These are phyloP conservation scores for Fusarium napiforme DNA, from an alignment of 2,329 filamentous ascomycete species.

Conservation along the genomic window DNA sequence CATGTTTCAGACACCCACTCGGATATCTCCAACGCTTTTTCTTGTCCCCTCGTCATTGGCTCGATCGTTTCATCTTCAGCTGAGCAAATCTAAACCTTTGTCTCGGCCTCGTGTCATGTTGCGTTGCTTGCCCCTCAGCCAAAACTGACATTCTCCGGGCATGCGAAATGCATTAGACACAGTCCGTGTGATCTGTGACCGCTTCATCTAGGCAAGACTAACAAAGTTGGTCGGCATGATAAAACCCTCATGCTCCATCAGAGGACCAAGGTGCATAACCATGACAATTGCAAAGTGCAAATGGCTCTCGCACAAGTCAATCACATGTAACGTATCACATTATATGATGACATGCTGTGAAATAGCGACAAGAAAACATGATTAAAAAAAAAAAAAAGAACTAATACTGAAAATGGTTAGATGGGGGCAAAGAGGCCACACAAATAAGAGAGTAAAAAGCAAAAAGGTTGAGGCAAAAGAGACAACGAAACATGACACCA, in stretches of 20 bases:
- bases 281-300: conserved; percentile 2
- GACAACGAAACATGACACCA: background rate
- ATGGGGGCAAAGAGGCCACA: conserved; percentile 20
- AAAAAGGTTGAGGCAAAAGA: conserved; percentile 3
- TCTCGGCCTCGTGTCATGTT: conserved; percentile 30
- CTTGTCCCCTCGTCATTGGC: conserved; percentile 15
- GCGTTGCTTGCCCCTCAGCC: conserved; percentile 10
- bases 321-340: conserved; percentile 22
- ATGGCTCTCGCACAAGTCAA: conserved; percentile 33
- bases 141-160: too few relatives aligned
- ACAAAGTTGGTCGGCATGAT: conserved; percentile 1
- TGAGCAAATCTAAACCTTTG: conserved; percentile 25
- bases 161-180: too few relatives aligned
- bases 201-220: background rate
- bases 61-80: conserved; percentile 12
- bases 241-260: conserved; percentile 14
- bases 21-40: conserved; percentile 26
- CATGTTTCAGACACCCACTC: conserved; percentile 28
- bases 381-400: conserved; percentile 1
- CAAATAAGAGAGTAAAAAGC: background rate
- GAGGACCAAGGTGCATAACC: conserved; percentile 20
- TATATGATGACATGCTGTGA: conserved; percentile 17
- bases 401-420: background rate
- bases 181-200: background rate
- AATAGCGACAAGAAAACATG: background rate